Evolutionary conservation across 495 filamentous ascomycete species (phyloP), one percentile per base, ranked within the genome.

Genomic region (Achaetomiella virescens): DNA sequence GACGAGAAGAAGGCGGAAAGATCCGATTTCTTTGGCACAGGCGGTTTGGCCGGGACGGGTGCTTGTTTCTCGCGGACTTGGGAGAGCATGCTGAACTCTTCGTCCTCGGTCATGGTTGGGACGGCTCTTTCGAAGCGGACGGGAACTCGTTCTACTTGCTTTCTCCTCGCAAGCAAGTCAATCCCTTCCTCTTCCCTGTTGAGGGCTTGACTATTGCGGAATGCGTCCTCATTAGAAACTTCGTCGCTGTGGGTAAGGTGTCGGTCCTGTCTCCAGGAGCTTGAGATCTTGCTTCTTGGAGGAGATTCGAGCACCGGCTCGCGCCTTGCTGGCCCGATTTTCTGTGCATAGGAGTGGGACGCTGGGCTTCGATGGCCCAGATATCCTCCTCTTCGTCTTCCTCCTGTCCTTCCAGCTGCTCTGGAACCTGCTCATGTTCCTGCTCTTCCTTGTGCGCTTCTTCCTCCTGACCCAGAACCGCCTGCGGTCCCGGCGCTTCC

Each of bases 1-100:
- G 76, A 76, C 8, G 76, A 78, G 51, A 78, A 78, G 61, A 78
- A 78, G 7, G 66, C 64, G 29, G 71, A 52, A 14, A 78, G 61
- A 22, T 77, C 68, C 6, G 70, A 62, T 29, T 67, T 66, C 54
- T 71, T 66, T n/a, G 59, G 24, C 1, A 47, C 47, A 2, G 51
- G 46, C 21, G 41, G 42, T 4, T 52, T 49, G 1, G 56, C 5
- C 6, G 35, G 11, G 18, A 55, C 52, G 5, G 22, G 38, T 14
- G 33, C 12, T 7, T 42, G 25, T 24, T 55, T 48, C 15, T 38
- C n/a, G 2, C 44, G 59, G 1, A 12, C 22, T 14, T 60, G 59
- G 42, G 64, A 64, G 14, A 76, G 38, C 61, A 75, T 61, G 40
- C 74, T 75, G 41, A 60, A 70, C 25, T 72, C 66, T 8, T 66